Percentiles rank a stretch among this genome's conserved stretches.
phyloP scores from a whole-genome alignment of 768 basidiomycete genomes.

The Rhodotorula diobovata region DNA sequence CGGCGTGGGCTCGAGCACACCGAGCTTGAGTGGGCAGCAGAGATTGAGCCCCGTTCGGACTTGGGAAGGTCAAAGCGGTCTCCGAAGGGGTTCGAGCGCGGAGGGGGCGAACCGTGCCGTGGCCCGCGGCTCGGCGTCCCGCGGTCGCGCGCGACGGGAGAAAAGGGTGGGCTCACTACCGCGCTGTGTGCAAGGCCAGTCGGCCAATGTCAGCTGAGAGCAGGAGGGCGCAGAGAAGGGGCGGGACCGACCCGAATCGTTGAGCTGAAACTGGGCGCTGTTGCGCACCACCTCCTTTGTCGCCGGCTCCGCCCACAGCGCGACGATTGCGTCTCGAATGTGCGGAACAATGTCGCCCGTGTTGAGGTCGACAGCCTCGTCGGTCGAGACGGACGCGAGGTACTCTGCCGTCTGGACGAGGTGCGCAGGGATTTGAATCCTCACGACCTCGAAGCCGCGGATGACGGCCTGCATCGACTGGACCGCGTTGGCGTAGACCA shows the following conservation, averaged over 20 bases:
- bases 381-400: slow-evolving; percentile 8
- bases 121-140: too few relatives aligned
- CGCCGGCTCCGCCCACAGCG: slow-evolving; percentile 12
- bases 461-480: slow-evolving; percentile 66
- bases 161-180: slow-evolving; percentile 7
- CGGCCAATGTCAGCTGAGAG: too few relatives aligned
- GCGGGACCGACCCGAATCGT: too few relatives aligned
- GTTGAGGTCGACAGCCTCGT: background rate
- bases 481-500: slow-evolving; percentile 84
- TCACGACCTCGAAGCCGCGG: slow-evolving; percentile 7
- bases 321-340: slow-evolving; percentile 8
- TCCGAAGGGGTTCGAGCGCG: too few relatives aligned
- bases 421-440: background rate
- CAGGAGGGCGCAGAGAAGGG: too few relatives aligned
- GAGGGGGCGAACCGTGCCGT: too few relatives aligned
- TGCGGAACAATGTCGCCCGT: background rate
- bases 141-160: background rate
- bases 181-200: too few relatives aligned
- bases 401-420: slow-evolving; percentile 3
- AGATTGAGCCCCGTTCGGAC: background rate
- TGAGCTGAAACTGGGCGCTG: slow-evolving; percentile 21
- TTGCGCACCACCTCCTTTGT: slow-evolving; percentile 7
- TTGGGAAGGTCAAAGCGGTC: background rate
- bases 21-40: background rate
- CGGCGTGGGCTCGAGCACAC: too few relatives aligned